Base-by-base conservation (phyloP, 352 stramenopile species). In the Pythium aphanidermatum region DNA sequence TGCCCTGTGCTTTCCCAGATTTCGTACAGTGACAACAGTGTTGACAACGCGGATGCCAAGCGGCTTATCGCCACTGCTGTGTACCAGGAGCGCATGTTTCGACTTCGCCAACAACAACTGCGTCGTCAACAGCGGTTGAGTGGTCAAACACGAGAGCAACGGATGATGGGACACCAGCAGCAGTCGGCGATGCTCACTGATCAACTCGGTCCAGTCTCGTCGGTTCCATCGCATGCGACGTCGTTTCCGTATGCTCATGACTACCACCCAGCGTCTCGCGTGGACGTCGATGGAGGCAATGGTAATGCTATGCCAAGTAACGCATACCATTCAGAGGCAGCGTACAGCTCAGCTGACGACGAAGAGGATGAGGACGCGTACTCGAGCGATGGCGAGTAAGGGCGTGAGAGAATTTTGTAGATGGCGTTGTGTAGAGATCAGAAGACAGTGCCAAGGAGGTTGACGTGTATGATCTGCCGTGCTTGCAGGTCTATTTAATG, bases 11-110 rank as follows among this genome's bases (percentile, higher is more conserved):
- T 92, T 9, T 72, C 75, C n/a, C 81, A 92, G 60, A 90, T 92
- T 49, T 92, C 81, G 45, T 92, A 90, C 61, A 89, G 75, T 25
- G 75, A 90, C 57, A 92, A 92, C 44, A 86, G 71, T 29, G 78
- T 92, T 21, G 65, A 82, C 33, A 86, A 92, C 33, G 56, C 58
- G 23, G 63, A 78, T 1, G 81, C 81, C 13, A 92, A 90, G 74
- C 70, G 73, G 5, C 55, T 83, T 24, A 86, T 92, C 30, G 72
- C 74, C 11, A 86, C 74, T 24, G 61, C 74, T 4, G 74, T 92
- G 19, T 87, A 90, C 42, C 70, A 87, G 38, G 77, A 90, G 32
- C 74, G 77, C n/a, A 65, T 86, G 56, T 72, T 70, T 31, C 77
- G 72, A 17, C 70, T 79, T 43, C 62, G 63, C 3, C 63, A 76